Conservation (phyloP, 2,329 filamentous ascomycete genomes). For the Xylaria hypoxylon region DNA sequence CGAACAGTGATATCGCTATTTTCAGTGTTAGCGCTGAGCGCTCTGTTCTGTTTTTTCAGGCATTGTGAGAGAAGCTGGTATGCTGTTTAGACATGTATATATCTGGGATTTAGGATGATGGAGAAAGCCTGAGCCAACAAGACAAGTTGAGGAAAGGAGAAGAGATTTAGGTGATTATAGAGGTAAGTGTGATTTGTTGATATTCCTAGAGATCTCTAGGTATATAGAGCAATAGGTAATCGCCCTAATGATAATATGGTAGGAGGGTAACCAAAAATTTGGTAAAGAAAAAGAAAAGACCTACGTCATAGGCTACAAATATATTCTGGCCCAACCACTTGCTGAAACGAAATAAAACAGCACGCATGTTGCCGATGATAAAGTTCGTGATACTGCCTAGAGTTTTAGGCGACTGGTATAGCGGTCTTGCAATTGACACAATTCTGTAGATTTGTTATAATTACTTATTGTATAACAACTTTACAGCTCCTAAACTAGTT, state of each 20-base stretch:
- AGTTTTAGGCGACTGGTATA: background rate
- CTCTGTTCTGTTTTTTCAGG: background rate
- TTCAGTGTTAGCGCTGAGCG: too few relatives aligned
- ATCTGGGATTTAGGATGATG: background rate
- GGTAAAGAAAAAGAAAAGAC: too few relatives aligned
- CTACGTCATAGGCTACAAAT: background rate
- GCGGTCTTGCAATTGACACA: too few relatives aligned
- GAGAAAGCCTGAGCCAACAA: background rate
- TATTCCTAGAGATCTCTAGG: background rate
- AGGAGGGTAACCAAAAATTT: too few relatives aligned
- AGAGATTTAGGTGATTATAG: background rate
- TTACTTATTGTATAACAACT: too few relatives aligned
- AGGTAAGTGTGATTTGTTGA: background rate
- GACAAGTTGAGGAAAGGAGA: background rate
- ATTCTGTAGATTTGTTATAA: too few relatives aligned
- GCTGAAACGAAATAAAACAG: background rate
- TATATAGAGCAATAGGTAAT: constrained; percentile 8
- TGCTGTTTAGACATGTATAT: background rate
- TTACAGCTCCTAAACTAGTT: too few relatives aligned
- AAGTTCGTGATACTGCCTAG: background rate
- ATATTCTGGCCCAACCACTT: background rate
- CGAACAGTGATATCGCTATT: background rate
- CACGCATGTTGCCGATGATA: background rate
- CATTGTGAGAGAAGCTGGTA: background rate
- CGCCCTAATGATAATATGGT: background rate